Evolutionary conservation across 23 red algal species (phyloP), one percentile per base, ranked within the genome.

Genomic region (Agarophyton chilense): DNA sequence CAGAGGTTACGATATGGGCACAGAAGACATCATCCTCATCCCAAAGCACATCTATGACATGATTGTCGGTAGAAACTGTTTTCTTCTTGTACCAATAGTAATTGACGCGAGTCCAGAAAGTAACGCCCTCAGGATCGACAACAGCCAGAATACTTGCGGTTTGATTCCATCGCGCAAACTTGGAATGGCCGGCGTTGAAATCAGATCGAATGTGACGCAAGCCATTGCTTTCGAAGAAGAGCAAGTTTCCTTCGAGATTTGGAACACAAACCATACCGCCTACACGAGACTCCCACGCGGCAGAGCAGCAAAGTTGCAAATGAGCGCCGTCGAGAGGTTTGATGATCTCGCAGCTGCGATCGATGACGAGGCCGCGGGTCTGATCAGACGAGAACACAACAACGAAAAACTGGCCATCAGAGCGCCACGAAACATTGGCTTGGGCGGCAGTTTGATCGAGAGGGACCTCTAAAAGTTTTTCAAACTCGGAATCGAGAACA

Each of bases 181-280:
- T 40, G 14, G 45, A 4, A n/a, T 34, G 57, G 32, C 39, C 46
- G 41, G 73, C 35, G 2, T 56, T 10, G 60, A 88, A 83, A 34
- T 95, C 93, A 25, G 68, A 79, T 19, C 93, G 73, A 25, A 75
- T 24, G 56, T 95, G 93, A 47, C 93, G 82, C 83, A 90, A 71
- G 2, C 93, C 93, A 83, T 95, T 95, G 9, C 79, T 76, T 57
- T 95, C 93, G 42, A 95, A 95, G 64, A 95, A 88, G 40, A 83
- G 29, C 17, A 90, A 25, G 28, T 52, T 49, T 26, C 47, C 62
- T 19, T 78, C 40, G 2, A 8, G 26, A 28, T 45, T 67, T 22
- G 85, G 68, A 1, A 95, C 32, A 42, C 33, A 47, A 11, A 95
- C 76, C 45, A 95, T 46, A 18, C 93, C 93, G 28, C 93, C 93